A percentile compares a stretch with the other conserved stretches of the same genome.
Conservation (phyloP, 208 protist species). For the Leishmania guyanensis region DNA sequence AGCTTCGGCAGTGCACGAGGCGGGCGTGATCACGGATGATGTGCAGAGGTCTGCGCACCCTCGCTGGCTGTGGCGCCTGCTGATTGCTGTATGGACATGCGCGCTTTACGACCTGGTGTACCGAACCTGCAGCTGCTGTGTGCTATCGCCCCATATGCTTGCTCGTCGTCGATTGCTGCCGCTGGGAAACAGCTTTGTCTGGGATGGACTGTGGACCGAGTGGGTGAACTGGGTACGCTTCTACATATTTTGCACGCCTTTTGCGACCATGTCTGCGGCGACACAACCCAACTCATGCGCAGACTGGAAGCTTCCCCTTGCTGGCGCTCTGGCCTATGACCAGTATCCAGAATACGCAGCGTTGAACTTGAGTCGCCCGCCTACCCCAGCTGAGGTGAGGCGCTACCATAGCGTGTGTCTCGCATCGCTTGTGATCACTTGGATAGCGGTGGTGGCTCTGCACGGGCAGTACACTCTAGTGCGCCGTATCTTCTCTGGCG, state of each 20-base stretch:
- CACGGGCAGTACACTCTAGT: not conserved
- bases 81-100: slow-evolving; percentile 39
- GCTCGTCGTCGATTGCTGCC: slow-evolving; percentile 55
- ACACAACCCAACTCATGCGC: not conserved
- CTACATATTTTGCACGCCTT: slow-evolving; percentile 26
- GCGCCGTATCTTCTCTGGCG: slow-evolving; percentile 5
- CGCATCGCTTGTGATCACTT: slow-evolving; percentile 19
- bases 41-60: not conserved
- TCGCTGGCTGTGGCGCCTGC: slow-evolving; percentile 24
- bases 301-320: slow-evolving; percentile 24
- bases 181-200: slow-evolving; percentile 22
- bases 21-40: not conserved
- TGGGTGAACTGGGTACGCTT: slow-evolving; percentile 56
- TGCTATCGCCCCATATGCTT: slow-evolving; percentile 50
- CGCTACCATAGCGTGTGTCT: slow-evolving; percentile 15
- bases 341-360: slow-evolving; percentile 30
- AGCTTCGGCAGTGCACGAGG: not conserved
- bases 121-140: slow-evolving; percentile 42
- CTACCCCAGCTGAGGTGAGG: slow-evolving; percentile 11
- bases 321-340: slow-evolving; percentile 12
- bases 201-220: slow-evolving; percentile 33
- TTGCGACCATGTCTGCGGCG: not conserved
- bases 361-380: slow-evolving; percentile 4
- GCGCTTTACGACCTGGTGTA: slow-evolving; percentile 47
- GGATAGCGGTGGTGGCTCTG: slow-evolving; percentile 9